phyloP scores from a whole-genome alignment of 2,329 filamentous ascomycete species.

The Colletotrichum higginsianum region DNA sequence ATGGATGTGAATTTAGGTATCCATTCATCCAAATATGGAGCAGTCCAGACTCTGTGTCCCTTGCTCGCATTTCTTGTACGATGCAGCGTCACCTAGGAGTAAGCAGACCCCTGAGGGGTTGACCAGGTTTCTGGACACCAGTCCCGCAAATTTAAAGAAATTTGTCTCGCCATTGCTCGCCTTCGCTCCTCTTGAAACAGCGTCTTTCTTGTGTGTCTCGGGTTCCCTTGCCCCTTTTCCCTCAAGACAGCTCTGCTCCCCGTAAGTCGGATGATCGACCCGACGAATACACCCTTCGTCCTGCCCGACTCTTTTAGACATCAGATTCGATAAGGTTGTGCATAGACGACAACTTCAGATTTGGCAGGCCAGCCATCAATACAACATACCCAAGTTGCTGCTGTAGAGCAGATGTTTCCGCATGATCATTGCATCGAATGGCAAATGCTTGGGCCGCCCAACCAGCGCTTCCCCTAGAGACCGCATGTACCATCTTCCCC shows the following conservation, averaged over 20 bases:
- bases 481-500: constrained; percentile 19
- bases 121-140: constrained; percentile 24
- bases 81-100: constrained; percentile 13
- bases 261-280: constrained; percentile 35
- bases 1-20: constrained; percentile 10
- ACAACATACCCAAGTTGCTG: not conserved
- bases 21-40: not conserved
- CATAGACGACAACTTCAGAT: not conserved
- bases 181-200: constrained; percentile 20
- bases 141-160: constrained; percentile 25
- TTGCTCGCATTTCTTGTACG: not conserved
- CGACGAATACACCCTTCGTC: constrained; percentile 14
- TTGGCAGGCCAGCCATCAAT: not conserved
- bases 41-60: constrained; percentile 7
- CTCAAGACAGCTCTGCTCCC: not conserved
- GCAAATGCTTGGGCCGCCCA: constrained; percentile 16
- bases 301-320: constrained; percentile 11
- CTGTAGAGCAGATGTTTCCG: not conserved
- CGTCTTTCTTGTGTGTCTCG: constrained; percentile 8
- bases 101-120: constrained; percentile 2
- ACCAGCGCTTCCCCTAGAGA: not conserved
- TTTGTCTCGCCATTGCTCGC: constrained; percentile 32
- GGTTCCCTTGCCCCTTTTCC: not conserved
- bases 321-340: constrained; percentile 2
- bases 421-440: not conserved